A percentile compares a stretch with the other conserved stretches of the same genome.
phyloP scores from a whole-genome alignment of 2,329 filamentous ascomycete genomes.

The Colletotrichum tanaceti region DNA sequence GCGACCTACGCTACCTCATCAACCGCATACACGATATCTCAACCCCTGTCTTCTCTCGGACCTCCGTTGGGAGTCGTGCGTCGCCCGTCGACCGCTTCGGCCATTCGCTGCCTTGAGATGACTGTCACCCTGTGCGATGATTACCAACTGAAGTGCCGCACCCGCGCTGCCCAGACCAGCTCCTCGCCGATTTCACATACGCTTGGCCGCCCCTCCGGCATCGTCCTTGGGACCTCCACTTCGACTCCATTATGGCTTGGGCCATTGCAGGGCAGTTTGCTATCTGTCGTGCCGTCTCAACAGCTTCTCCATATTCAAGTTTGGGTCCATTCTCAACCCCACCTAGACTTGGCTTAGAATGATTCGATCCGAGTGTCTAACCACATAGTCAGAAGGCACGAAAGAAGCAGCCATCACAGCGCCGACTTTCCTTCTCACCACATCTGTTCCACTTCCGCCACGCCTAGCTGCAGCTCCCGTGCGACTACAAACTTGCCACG shows the following conservation, averaged over 20 bases:
- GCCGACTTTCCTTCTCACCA: not conserved
- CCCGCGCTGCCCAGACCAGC: not conserved
- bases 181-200: slow-evolving; percentile 9
- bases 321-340: not conserved
- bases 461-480: slow-evolving; percentile 23
- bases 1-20: slow-evolving; percentile 2
- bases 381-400: not conserved
- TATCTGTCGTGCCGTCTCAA: not conserved
- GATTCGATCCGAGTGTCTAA: not conserved
- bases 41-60: slow-evolving; percentile 37
- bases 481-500: slow-evolving; percentile 19
- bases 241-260: not conserved
- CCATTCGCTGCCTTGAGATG: slow-evolving; percentile 6
- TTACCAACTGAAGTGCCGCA: slow-evolving; percentile 17
- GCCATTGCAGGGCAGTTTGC: not conserved
- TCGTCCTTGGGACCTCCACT: not conserved
- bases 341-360: not conserved
- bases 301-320: not conserved
- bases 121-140: slow-evolving; percentile 17
- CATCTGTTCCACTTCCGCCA: slow-evolving; percentile 2
- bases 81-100: not conserved
- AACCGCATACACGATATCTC: slow-evolving; percentile 32
- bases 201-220: not conserved
- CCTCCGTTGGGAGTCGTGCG: slow-evolving; percentile 34
- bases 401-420: not conserved